Percentiles rank a stretch among this genome's conserved stretches.
These are phyloP conservation scores for Pythium coloratum DNA, from an alignment of 352 stramenopile genomes.

Conservation along the genomic window DNA sequence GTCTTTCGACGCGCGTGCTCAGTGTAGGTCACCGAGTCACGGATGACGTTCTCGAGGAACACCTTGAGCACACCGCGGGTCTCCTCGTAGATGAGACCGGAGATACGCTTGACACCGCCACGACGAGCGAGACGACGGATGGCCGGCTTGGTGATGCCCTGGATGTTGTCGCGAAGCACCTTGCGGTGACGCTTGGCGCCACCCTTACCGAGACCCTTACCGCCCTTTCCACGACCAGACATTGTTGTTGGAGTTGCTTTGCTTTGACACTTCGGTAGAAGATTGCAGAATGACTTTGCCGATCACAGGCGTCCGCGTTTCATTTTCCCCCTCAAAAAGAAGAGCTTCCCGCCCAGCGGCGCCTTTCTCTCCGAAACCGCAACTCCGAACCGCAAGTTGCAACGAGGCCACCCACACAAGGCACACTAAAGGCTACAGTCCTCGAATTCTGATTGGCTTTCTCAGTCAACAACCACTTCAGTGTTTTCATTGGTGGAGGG, in stretches of 20 bases:
- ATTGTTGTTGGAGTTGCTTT: conserved; percentile 63
- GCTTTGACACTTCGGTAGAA: conserved; percentile 40
- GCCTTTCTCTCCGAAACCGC: conserved; percentile 1
- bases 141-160: conserved; percentile 96
- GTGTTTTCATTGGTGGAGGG: conserved; percentile 3
- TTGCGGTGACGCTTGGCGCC: conserved; percentile 97
- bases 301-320: no score
- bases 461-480: background rate
- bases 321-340: no score
- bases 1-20: conserved; percentile 92
- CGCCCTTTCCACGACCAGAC: conserved; percentile 93
- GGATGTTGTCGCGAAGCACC: conserved; percentile 97
- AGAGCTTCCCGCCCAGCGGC: background rate
- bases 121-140: conserved; percentile 47
- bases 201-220: conserved; percentile 95
- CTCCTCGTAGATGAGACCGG: conserved; percentile 67
- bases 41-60: conserved; percentile 63
- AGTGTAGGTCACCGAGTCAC: conserved; percentile 62
- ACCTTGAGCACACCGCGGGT: conserved; percentile 68
- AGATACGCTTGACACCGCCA: conserved; percentile 50
- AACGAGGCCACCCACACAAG: background rate
- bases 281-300: conserved; percentile 63
- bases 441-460: conserved; percentile 13
- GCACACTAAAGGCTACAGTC: background rate
- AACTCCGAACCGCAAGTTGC: background rate